Base-by-base conservation (phyloP, 1,284 basidiomycete species). In the Sphagnurus paluster region DNA sequence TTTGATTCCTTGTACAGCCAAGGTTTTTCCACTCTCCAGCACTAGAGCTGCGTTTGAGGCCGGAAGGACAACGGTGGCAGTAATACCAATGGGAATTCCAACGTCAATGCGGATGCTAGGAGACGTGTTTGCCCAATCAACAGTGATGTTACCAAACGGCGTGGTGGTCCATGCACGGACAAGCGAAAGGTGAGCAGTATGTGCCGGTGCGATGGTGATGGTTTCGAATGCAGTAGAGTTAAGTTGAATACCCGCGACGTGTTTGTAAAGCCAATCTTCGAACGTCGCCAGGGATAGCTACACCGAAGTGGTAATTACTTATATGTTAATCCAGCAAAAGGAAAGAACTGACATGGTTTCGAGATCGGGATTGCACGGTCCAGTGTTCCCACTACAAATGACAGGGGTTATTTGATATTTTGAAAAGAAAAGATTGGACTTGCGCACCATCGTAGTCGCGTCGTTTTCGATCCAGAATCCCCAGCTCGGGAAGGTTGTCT, bases 251-350 rank as follows among this genome's bases (percentile, higher is more conserved):
- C 62, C 60, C 5, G 55, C 57, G 1, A 63, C 52, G 45, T 60
- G 42, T 36, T 60, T 61, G 52, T 52, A 63, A 8, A 63, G 42
- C 62, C 60, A 62, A 45, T 63, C 62, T 45, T 63, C 59, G 48
- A 58, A 63, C 1, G 62, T 63, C 29, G 60, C 62, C 14, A 63
- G 56, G 58, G 62, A 63, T 14, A 56, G 55, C 60, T 63, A 32
- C 14, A 4, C 3, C n/a, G n/a, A n/a, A 24, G 38, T 9, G 3
- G 21, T 52, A 4, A 36, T 23, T 29, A 17, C n/a, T n/a, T n/a
- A 19, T 6, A 32, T 13, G 11, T 19, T 8, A 26, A 25, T 30
- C 14, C 13, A 21, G 17, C n/a, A n/a, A n/a, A 2, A 23, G 11
- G 3, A 28, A 48, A 38, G 21, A 1, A 26, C 58, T 20, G 52